These are phyloP conservation scores for Chenopodium formosanum DNA, from an alignment of 148 eudicot genomes.

Conservation along the genomic window DNA sequence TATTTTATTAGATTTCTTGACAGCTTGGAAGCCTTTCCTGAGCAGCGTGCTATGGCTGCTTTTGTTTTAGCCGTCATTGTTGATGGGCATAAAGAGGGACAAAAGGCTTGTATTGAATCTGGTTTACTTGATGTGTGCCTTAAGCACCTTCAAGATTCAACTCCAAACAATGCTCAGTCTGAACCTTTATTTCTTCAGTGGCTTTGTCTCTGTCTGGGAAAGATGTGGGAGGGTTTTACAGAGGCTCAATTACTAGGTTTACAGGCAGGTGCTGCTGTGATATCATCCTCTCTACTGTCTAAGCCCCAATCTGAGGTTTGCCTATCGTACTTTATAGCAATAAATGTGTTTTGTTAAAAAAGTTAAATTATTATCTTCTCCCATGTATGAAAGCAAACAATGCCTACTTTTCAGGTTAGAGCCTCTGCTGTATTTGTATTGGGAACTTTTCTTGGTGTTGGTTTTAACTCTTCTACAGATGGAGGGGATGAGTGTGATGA, in stretches of 20 bases:
- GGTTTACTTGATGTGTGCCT: slow-evolving; percentile 83
- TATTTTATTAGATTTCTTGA: slow-evolving; percentile 94
- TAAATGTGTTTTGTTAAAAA: background rate
- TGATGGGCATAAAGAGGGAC: slow-evolving; percentile 90
- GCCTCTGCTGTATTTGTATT: slow-evolving; percentile 93
- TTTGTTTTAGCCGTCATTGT: slow-evolving; percentile 92
- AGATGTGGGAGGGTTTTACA: slow-evolving; percentile 88
- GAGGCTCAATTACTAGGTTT: slow-evolving; percentile 76
- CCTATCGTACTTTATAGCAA: slow-evolving; percentile 5
- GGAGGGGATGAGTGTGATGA: slow-evolving; percentile 75
- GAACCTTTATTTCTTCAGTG: slow-evolving; percentile 92
- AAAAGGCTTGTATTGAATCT: slow-evolving; percentile 89
- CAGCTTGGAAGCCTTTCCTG: slow-evolving; percentile 83
- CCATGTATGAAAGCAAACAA: background rate
- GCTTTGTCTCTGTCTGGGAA: slow-evolving; percentile 95
- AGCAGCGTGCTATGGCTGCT: slow-evolving; percentile 99
- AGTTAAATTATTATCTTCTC: background rate
- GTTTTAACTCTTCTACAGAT: slow-evolving; percentile 70
- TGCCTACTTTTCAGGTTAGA: slow-evolving; percentile 59
- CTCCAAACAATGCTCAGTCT: slow-evolving; percentile 65
- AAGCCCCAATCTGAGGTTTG: slow-evolving; percentile 94
- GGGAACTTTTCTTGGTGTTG: slow-evolving; percentile 85
- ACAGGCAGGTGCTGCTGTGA: slow-evolving; percentile 70
- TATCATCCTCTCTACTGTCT: slow-evolving; percentile 57
- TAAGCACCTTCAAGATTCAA: slow-evolving; percentile 71